Evolutionary conservation across 495 filamentous ascomycete species (phyloP).

Genomic region (Saxophila tyrrhenica): DNA sequence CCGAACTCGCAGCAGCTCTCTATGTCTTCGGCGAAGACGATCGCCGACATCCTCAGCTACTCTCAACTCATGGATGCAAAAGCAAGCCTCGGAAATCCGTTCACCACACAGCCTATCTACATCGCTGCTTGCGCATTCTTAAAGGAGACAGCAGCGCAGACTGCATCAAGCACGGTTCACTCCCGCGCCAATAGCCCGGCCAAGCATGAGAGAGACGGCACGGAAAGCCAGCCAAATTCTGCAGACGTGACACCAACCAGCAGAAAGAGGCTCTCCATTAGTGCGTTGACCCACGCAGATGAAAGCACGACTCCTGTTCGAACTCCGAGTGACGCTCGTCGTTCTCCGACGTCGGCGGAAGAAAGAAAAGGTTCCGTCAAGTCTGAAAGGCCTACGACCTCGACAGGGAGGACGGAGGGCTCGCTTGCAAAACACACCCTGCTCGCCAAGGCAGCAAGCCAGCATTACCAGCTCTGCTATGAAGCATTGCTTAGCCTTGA

Average conservation of each 20-base stretch:
- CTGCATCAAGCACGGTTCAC: conserved; percentile 36
- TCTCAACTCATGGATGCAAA: conserved; percentile 67
- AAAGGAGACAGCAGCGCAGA: conserved; percentile 58
- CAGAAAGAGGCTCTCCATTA: not conserved
- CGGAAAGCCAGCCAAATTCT: not conserved
- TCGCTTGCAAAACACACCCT: not conserved
- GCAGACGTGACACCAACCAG: not conserved
- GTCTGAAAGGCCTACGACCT: not conserved
- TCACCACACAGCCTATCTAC: conserved; percentile 82
- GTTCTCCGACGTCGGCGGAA: not conserved
- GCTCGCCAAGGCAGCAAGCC: conserved; percentile 60
- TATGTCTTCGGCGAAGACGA: conserved; percentile 81
- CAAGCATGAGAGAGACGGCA: not conserved
- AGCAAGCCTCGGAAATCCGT: conserved; percentile 74
- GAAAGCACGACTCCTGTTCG: not conserved
- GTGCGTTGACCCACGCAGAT: not conserved
- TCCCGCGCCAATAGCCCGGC: conserved; percentile 32
- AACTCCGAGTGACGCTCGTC: not conserved
- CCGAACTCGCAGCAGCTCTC: conserved; percentile 68
- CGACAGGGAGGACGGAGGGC: not conserved
- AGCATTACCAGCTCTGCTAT: conserved; percentile 73
- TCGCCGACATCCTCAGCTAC: conserved; percentile 72
- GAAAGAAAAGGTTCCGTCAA: not conserved
- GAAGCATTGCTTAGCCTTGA: conserved; percentile 66
- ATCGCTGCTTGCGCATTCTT: conserved; percentile 80